Percentiles rank a stretch among this genome's conserved stretches.
Evolutionary conservation across 208 protist species (phyloP).

Genomic region (Leishmania gerbilli): DNA sequence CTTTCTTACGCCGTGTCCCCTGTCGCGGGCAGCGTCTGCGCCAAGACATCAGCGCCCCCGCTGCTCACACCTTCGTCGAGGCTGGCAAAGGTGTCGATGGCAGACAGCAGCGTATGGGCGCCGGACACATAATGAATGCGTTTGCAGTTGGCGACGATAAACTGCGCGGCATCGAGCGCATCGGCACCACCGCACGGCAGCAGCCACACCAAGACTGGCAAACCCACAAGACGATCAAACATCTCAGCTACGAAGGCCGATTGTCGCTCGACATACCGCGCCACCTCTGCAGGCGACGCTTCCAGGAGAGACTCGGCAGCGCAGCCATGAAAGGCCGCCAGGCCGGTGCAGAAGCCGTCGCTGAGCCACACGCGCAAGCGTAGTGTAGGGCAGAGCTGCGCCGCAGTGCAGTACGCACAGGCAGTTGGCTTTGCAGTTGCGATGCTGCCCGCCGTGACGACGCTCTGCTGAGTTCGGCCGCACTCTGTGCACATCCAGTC

Average conservation of each 20-base stretch:
- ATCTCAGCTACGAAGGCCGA: neutral
- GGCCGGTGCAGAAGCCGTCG: slow-evolving; percentile 35
- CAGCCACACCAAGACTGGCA: slow-evolving; percentile 57
- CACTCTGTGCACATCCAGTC: slow-evolving; percentile 19
- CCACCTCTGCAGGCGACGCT: slow-evolving; percentile 7
- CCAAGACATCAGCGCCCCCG: neutral
- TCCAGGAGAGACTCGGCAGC: slow-evolving; percentile 48
- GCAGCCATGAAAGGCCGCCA: slow-evolving; percentile 26
- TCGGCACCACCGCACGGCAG: slow-evolving; percentile 8
- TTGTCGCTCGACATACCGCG: slow-evolving; percentile 4
- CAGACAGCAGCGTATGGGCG: slow-evolving; percentile 36
- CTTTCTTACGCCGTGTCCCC: neutral
- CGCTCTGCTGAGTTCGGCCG: neutral
- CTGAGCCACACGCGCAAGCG: slow-evolving; percentile 38
- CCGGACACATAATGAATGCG: slow-evolving; percentile 42
- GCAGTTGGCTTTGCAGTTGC: slow-evolving; percentile 8
- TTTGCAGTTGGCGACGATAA: slow-evolving; percentile 39
- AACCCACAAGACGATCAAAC: slow-evolving; percentile 31
- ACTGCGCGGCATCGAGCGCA: slow-evolving; percentile 3
- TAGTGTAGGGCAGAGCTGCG: slow-evolving; percentile 25
- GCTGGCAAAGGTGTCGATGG: slow-evolving; percentile 26
- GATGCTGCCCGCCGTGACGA: neutral
- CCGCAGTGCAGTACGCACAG: slow-evolving; percentile 32
- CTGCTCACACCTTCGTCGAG: neutral
- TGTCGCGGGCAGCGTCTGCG: neutral